Evolutionary conservation across 2,329 filamentous ascomycete genomes (phyloP).

Genomic region (Claviceps purpurea): DNA sequence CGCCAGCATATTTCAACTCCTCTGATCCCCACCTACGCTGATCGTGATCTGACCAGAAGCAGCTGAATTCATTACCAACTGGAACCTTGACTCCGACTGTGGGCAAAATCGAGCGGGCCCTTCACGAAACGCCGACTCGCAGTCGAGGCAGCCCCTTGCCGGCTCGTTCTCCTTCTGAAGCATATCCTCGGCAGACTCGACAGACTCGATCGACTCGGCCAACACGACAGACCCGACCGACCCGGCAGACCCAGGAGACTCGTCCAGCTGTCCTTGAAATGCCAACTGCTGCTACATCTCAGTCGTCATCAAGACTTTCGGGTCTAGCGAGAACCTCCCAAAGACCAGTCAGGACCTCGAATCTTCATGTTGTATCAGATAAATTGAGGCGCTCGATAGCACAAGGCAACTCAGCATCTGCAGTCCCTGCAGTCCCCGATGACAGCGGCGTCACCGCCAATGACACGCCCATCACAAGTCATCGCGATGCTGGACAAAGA

Average conservation of each 20-base stretch:
- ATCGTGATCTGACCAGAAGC: not conserved
- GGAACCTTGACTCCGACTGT: slow-evolving; percentile 14
- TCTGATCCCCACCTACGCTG: not conserved
- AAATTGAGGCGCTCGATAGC: slow-evolving; percentile 22
- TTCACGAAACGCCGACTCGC: slow-evolving; percentile 14
- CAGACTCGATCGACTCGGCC: slow-evolving; percentile 17
- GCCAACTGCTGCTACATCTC: slow-evolving; percentile 8
- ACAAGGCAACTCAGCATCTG: slow-evolving; percentile 10
- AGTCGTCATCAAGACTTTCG: not conserved
- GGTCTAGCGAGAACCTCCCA: slow-evolving; percentile 12
- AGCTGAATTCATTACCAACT: slow-evolving; percentile 12
- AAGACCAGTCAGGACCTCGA: slow-evolving; percentile 15
- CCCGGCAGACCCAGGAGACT: not conserved
- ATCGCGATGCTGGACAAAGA: slow-evolving; percentile 15
- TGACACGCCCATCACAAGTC: slow-evolving; percentile 3
- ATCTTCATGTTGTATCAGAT: slow-evolving; percentile 19
- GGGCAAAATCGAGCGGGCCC: slow-evolving; percentile 13
- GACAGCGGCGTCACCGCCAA: not conserved
- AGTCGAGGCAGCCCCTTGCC: slow-evolving; percentile 16
- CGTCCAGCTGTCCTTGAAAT: slow-evolving; percentile 18
- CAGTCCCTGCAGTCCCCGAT: not conserved
- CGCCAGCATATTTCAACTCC: not conserved
- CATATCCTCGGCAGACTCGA: slow-evolving; percentile 18
- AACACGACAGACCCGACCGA: not conserved
- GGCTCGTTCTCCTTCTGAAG: slow-evolving; percentile 22